phyloP scores from a whole-genome alignment of 352 stramenopile species.

The Phytopythium kandeliae region DNA sequence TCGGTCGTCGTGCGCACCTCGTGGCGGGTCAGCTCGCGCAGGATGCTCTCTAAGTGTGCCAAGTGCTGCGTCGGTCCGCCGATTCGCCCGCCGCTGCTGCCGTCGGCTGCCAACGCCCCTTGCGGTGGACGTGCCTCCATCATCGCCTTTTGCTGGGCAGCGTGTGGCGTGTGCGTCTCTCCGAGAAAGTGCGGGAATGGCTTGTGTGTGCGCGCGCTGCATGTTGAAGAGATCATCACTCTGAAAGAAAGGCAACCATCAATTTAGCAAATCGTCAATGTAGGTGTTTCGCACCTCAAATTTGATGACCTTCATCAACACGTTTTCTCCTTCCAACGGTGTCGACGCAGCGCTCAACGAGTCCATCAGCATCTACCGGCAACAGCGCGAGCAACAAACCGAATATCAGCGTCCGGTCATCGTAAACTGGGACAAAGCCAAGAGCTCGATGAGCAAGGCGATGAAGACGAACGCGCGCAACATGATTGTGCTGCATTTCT shows the following conservation, averaged over 20 bases:
- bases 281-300: not conserved
- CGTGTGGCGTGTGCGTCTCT: not conserved
- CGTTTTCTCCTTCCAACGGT: too few species aligned
- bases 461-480: too few species aligned
- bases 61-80: slow-evolving; percentile 17
- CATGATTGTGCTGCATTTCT: too few species aligned
- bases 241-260: not conserved
- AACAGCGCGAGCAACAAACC: too few species aligned
- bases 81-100: slow-evolving; percentile 2
- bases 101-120: not conserved
- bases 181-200: slow-evolving; percentile 2
- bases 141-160: not conserved
- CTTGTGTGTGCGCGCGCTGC: too few species aligned
- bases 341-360: too few species aligned
- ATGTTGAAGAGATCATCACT: slow-evolving; percentile 8
- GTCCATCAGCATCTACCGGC: too few species aligned
- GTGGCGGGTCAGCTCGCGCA: slow-evolving; percentile 44
- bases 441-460: too few species aligned
- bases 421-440: too few species aligned
- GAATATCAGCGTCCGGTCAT: too few species aligned
- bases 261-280: not conserved
- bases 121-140: not conserved
- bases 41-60: slow-evolving; percentile 42
- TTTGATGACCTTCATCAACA: too few species aligned
- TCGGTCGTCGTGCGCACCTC: slow-evolving; percentile 41